These are phyloP conservation scores for Bacidia rubella DNA, from an alignment of 495 filamentous ascomycete genomes.

Conservation along the genomic window DNA sequence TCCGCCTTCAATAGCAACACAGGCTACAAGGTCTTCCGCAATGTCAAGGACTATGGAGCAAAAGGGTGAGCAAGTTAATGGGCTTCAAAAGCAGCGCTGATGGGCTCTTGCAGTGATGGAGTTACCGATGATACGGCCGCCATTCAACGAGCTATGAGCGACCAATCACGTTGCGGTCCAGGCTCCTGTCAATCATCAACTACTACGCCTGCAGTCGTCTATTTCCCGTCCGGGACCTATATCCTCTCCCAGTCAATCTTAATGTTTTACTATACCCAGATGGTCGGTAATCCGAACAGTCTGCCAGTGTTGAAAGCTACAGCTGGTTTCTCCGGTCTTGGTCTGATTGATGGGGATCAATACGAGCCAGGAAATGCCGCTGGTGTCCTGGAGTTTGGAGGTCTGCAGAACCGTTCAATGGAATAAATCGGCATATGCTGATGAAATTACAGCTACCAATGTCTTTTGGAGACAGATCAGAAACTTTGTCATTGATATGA, in stretches of 20 bases:
- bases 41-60: slow-evolving; percentile 45
- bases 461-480: slow-evolving; percentile 68
- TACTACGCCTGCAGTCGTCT: slow-evolving; percentile 46
- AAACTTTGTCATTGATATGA: slow-evolving; percentile 66
- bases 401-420: not conserved
- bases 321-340: slow-evolving; percentile 45
- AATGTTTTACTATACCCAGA: slow-evolving; percentile 48
- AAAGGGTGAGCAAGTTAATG: slow-evolving; percentile 19
- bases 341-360: slow-evolving; percentile 55
- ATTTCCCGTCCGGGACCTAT: slow-evolving; percentile 53
- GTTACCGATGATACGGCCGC: slow-evolving; percentile 52
- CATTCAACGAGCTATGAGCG: slow-evolving; percentile 46
- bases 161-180: slow-evolving; percentile 38
- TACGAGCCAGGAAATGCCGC: slow-evolving; percentile 29
- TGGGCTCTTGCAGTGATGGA: slow-evolving; percentile 35
- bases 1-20: slow-evolving; percentile 30
- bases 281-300: slow-evolving; percentile 54
- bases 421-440: not conserved
- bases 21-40: slow-evolving; percentile 41
- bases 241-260: slow-evolving; percentile 42
- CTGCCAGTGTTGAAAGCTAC: slow-evolving; percentile 53
- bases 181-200: slow-evolving; percentile 31
- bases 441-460: slow-evolving; percentile 35
- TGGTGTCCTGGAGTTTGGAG: slow-evolving; percentile 32
- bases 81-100: not conserved